Evolutionary conservation across 2,329 filamentous ascomycete genomes (phyloP), one percentile per base, ranked within the genome.

Genomic region (Aspergillus sp.): DNA sequence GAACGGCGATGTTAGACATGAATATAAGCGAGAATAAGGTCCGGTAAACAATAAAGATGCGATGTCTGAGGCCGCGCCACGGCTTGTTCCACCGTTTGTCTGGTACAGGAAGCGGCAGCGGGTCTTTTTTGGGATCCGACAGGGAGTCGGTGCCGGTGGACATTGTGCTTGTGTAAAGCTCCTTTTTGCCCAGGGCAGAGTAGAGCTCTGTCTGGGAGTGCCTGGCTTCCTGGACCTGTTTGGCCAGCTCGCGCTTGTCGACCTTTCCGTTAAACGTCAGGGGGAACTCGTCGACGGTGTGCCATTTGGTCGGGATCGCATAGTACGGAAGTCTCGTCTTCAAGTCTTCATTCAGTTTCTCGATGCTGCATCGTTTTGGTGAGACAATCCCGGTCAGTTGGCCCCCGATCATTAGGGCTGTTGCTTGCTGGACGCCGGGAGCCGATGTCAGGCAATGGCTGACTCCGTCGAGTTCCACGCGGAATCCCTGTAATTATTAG

Each of bases 21-120:
- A 82, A 78, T 31, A 84, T 74, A 9, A 84, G 51, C 43, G 81
- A 80, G 70, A 87, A 86, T 8, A 87, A 78, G 4, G 81, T 78
- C 21, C 84, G 79, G 64, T 87, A 87, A 25, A 84, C 52, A 1
- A 55, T 55, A 23, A 55, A 48, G 35, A 55, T 54, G 68, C 31
- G 52, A 74, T 76, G 50, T 77, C 73, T 57, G 73, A 69, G 5
- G 72, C 58, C 59, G 17, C 59, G 58, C 21, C 51, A 33, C 8
- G 11, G 27, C n/a, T 53, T 56, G 17, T 8, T 9, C 6, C 47
- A 19, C 14, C 27, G 45, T 27, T 59, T 59, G n/a, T 56, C 57
- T 4, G 54, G 41, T 15, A 57, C 17, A 17, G 54, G 53, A 21
- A 27, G 3, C 5, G 53, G 53, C 33, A 27, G 3, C 8, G 53